phyloP scores from a whole-genome alignment of 2,329 filamentous ascomycete genomes.

The Penicillium freii region DNA sequence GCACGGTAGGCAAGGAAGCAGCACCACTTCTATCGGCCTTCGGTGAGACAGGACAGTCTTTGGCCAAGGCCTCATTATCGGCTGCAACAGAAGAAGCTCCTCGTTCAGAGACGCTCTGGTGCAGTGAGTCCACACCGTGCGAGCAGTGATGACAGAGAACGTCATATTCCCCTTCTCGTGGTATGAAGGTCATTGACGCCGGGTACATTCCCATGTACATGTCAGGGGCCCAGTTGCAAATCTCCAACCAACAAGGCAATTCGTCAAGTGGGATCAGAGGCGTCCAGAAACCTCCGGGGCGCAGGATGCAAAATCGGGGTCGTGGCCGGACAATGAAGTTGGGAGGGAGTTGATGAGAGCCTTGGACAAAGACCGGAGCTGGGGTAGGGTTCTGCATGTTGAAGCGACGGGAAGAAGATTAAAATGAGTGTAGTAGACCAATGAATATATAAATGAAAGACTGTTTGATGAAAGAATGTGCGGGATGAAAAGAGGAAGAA shows the following conservation, averaged over 20 bases:
- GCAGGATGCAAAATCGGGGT: conserved; percentile 42
- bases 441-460: conserved; percentile 1
- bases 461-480: conserved; percentile 10
- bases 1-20: neutral
- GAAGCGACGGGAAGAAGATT: neutral
- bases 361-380: neutral
- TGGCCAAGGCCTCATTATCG: neutral
- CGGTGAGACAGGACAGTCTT: conserved; percentile 1
- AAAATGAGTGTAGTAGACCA: conserved; percentile 4
- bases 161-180: conserved; percentile 36
- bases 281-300: conserved; percentile 35
- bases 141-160: conserved; percentile 34
- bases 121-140: conserved; percentile 20
- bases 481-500: neutral
- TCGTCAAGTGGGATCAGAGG: conserved; percentile 47
- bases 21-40: neutral
- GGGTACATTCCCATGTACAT: conserved; percentile 24
- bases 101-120: conserved; percentile 27
- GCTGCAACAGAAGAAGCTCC: conserved; percentile 8
- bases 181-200: conserved; percentile 22
- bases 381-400: conserved; percentile 12
- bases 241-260: conserved; percentile 37
- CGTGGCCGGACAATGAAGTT: conserved; percentile 20
- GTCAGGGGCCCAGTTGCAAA: conserved; percentile 29
- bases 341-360: conserved; percentile 1